Conservation (phyloP, 2,329 filamentous ascomycete species). For the Pseudogymnoascus sp. region DNA sequence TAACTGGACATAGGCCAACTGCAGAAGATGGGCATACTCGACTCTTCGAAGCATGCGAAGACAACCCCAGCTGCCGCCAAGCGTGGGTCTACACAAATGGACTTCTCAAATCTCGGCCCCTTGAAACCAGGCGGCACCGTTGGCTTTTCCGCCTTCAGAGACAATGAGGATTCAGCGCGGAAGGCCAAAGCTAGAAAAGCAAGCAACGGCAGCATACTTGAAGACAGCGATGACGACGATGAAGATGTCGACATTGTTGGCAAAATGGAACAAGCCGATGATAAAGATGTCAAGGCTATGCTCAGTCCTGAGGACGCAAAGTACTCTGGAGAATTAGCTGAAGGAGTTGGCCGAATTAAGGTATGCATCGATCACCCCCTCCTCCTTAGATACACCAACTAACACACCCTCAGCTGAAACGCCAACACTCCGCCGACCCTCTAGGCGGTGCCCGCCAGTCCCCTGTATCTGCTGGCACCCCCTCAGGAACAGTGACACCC, state of each 20-base stretch:
- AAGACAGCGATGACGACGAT: slow-evolving; percentile 62
- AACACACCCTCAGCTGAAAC: slow-evolving; percentile 57
- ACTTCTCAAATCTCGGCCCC: slow-evolving; percentile 77
- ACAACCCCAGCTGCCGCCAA: slow-evolving; percentile 56
- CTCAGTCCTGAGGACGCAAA: slow-evolving; percentile 63
- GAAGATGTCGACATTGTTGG: slow-evolving; percentile 54
- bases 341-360: slow-evolving; percentile 74
- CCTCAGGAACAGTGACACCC: slow-evolving; percentile 33
- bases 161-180: slow-evolving; percentile 48
- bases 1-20: slow-evolving; percentile 61
- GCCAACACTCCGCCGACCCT: slow-evolving; percentile 67
- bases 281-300: slow-evolving; percentile 50
- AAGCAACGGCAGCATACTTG: slow-evolving; percentile 47
- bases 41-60: slow-evolving; percentile 55
- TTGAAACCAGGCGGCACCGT: slow-evolving; percentile 81
- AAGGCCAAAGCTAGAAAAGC: slow-evolving; percentile 55
- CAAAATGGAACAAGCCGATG: slow-evolving; percentile 57
- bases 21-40: slow-evolving; percentile 88
- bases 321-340: slow-evolving; percentile 65
- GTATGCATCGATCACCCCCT: slow-evolving; percentile 34
- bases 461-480: slow-evolving; percentile 38
- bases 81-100: slow-evolving; percentile 71
- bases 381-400: slow-evolving; percentile 13
- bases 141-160: slow-evolving; percentile 82
- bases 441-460: slow-evolving; percentile 40